Conservation (phyloP, 345 rosid species). For the Anacardium occidentale region DNA sequence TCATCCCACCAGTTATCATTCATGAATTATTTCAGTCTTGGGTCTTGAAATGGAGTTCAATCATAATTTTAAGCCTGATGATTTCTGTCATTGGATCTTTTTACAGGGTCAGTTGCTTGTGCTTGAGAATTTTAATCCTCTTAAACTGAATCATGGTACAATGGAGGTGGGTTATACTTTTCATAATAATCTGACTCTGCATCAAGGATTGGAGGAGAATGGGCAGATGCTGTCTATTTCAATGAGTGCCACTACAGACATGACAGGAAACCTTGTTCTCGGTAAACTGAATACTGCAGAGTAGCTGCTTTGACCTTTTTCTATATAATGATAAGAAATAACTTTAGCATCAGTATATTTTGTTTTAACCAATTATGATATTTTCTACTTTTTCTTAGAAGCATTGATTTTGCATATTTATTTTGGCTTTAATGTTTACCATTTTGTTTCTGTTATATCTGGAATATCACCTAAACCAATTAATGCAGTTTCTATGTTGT, state of each 20-base stretch:
- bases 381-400: background rate
- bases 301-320: background rate
- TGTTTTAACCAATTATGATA: background rate
- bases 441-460: background rate
- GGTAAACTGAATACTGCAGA: slow-evolving; percentile 41
- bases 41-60: background rate
- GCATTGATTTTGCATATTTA: background rate
- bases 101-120: slow-evolving; percentile 86
- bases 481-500: too few species aligned
- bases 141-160: slow-evolving; percentile 73
- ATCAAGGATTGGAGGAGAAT: slow-evolving; percentile 32
- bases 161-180: slow-evolving; percentile 79
- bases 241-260: slow-evolving; percentile 86
- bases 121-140: slow-evolving; percentile 57
- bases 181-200: slow-evolving; percentile 35
- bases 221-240: slow-evolving; percentile 59
- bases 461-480: background rate
- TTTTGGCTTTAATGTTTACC: background rate
- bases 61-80: background rate
- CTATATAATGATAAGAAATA: background rate
- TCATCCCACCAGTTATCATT: background rate
- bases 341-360: background rate
- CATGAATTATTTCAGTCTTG: background rate
- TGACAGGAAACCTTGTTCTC: slow-evolving; percentile 68
- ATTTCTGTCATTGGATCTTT: slow-evolving; percentile 7